A percentile compares a stretch with the other conserved stretches of the same genome.
phyloP scores from a whole-genome alignment of 805 yeast genomes.

The Candida boleticola region DNA sequence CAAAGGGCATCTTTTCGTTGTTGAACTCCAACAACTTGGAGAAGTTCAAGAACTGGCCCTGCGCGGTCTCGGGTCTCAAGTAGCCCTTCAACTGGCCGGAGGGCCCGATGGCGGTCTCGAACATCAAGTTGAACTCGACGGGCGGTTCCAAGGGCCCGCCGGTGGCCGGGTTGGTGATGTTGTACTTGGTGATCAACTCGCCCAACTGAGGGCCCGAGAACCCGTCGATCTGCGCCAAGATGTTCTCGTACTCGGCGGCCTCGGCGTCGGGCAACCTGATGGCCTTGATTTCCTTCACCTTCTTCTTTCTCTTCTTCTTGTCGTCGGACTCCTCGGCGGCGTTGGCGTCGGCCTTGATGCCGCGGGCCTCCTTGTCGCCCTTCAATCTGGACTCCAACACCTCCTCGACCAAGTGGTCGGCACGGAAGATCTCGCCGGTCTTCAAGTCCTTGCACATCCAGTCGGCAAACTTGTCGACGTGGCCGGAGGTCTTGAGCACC shows the following conservation, averaged over 20 bases:
- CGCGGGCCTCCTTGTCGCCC: conserved; percentile 97
- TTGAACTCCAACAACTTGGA: conserved; percentile 90
- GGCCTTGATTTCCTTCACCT: conserved; percentile 92
- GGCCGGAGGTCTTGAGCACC: conserved; percentile 97
- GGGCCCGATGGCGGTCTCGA: conserved; percentile 98
- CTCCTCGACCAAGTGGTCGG: conserved; percentile 97
- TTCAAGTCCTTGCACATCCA: conserved; percentile 98
- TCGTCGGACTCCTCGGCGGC: conserved; percentile 66
- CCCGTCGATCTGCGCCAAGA: conserved; percentile 94
- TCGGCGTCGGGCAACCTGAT: conserved; percentile 79
- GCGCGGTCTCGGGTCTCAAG: conserved; percentile 98
- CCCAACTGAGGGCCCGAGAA: conserved; percentile 92
- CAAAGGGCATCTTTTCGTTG: conserved; percentile 97
- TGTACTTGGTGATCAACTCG: conserved; percentile 75
- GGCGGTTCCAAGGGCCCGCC: conserved; percentile 87
- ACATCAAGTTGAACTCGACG: conserved; percentile 95
- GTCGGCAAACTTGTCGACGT: conserved; percentile 97
- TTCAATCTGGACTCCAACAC: conserved; percentile 93
- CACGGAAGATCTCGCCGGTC: conserved; percentile 98
- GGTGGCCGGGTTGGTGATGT: conserved; percentile 89
- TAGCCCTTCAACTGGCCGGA: conserved; percentile 95
- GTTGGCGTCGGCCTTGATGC: conserved; percentile 52
- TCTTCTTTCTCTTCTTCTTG: conserved; percentile 76
- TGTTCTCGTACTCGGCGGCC: conserved; percentile 76
- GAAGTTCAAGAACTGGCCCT: conserved; percentile 97